phyloP scores from a whole-genome alignment of 2,329 filamentous ascomycete species.

The Penicillium aurantiogriseum region DNA sequence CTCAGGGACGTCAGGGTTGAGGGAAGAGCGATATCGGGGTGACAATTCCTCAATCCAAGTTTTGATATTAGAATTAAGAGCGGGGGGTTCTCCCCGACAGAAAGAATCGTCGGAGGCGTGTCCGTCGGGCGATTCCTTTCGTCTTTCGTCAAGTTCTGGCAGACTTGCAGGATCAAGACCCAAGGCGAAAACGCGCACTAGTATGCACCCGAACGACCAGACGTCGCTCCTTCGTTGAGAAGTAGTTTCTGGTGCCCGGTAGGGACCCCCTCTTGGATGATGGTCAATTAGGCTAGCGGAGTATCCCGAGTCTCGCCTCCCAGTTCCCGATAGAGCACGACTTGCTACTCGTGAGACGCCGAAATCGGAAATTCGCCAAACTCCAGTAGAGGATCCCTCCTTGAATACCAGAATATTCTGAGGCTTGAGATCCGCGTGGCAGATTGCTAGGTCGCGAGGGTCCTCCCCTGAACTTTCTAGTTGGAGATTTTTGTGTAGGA shows the following conservation, averaged over 20 bases:
- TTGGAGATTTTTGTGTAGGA: conserved; percentile 13
- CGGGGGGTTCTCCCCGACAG: background rate
- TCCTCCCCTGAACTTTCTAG: background rate
- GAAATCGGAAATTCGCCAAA: conserved; percentile 29
- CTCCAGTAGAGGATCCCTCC: conserved; percentile 11
- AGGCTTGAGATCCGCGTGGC: background rate
- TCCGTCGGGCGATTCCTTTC: background rate
- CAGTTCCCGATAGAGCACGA: background rate
- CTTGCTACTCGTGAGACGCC: conserved; percentile 15
- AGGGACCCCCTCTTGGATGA: background rate
- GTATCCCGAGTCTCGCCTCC: background rate
- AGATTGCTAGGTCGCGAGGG: background rate
- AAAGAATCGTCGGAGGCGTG: background rate
- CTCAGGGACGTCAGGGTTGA: background rate
- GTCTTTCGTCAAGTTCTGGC: background rate
- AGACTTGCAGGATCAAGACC: conserved; percentile 8
- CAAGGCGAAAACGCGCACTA: conserved; percentile 17
- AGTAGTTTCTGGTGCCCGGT: conserved; percentile 16
- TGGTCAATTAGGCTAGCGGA: too few species aligned
- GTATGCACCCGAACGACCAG: conserved; percentile 25
- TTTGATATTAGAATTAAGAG: background rate
- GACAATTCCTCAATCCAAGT: background rate
- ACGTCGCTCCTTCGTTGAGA: conserved; percentile 14
- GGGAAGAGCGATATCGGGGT: background rate
- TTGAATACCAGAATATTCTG: conserved; percentile 23